phyloP scores from a whole-genome alignment of 768 basidiomycete species.

The Russula dissimulans region DNA sequence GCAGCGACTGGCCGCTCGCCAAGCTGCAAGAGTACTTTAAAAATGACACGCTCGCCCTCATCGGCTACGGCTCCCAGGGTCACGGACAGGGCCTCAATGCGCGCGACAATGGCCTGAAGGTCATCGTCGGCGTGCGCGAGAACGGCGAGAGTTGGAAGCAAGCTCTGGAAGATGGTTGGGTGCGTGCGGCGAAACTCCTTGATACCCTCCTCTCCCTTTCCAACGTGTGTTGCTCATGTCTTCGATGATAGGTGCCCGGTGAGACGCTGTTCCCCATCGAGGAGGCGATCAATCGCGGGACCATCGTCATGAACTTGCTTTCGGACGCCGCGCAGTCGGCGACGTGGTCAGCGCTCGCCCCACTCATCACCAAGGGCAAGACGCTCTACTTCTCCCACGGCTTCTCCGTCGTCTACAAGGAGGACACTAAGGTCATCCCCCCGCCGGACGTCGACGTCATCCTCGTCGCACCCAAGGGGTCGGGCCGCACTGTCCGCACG shows the following conservation, averaged over 20 bases:
- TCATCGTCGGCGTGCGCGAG: slow-evolving; percentile 97
- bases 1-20: slow-evolving; percentile 93
- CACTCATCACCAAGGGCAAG: slow-evolving; percentile 98
- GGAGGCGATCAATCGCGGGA: slow-evolving; percentile 90
- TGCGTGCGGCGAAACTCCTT: slow-evolving; percentile 27
- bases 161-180: slow-evolving; percentile 94
- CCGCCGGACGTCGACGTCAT: slow-evolving; percentile 96
- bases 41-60: slow-evolving; percentile 97
- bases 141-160: slow-evolving; percentile 95
- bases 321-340: slow-evolving; percentile 98
- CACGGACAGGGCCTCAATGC: slow-evolving; percentile 99
- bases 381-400: slow-evolving; percentile 99
- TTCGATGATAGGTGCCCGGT: slow-evolving; percentile 65
- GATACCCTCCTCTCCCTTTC: too few relatives aligned
- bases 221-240: background rate
- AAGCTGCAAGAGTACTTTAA: slow-evolving; percentile 99
- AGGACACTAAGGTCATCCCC: slow-evolving; percentile 89
- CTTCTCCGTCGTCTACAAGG: slow-evolving; percentile 97
- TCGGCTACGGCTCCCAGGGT: slow-evolving; percentile 97
- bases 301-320: slow-evolving; percentile 99
- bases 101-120: slow-evolving; percentile 97
- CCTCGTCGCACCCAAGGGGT: slow-evolving; percentile 98
- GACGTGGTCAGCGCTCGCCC: slow-evolving; percentile 84
- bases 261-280: slow-evolving; percentile 98
- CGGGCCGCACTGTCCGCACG: slow-evolving; percentile 96